Evolutionary conservation across 148 eudicot genomes (phyloP).

Genomic region (Persicaria tinctoria): DNA sequence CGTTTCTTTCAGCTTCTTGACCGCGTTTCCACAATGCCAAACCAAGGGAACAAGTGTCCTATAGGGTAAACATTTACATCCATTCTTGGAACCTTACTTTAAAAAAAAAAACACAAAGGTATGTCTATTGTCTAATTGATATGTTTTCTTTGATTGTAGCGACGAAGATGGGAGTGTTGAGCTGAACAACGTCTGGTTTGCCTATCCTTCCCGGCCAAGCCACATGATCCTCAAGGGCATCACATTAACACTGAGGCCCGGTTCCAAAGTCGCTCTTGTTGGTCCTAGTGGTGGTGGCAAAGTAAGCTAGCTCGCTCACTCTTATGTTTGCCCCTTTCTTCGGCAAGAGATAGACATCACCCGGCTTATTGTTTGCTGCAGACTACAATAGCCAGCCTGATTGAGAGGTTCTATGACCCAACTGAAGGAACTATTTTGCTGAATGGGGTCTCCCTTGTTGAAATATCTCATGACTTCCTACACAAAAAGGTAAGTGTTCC

Average conservation of each 20-base stretch:
- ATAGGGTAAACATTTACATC: conserved; percentile 37
- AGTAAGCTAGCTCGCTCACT: conserved; percentile 24
- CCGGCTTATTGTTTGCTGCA: conserved; percentile 25
- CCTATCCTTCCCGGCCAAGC: conserved; percentile 88
- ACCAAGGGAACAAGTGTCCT: conserved; percentile 70
- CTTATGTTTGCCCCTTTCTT: neutral
- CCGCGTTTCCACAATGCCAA: conserved; percentile 69
- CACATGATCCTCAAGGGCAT: conserved; percentile 93
- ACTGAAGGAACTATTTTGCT: conserved; percentile 66
- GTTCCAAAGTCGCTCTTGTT: conserved; percentile 86
- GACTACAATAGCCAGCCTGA: conserved; percentile 90
- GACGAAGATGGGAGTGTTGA: conserved; percentile 66
- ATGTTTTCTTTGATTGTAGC: conserved; percentile 19
- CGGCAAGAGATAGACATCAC: neutral
- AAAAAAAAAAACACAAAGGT: neutral
- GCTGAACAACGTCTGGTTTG: conserved; percentile 86
- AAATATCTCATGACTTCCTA: conserved; percentile 67
- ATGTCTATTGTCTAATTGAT: neutral
- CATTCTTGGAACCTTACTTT: neutral
- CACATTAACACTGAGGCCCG: conserved; percentile 57
- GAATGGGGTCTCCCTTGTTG: conserved; percentile 67
- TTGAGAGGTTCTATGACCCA: conserved; percentile 87
- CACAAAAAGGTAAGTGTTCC: conserved; percentile 57
- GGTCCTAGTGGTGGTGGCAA: conserved; percentile 99
- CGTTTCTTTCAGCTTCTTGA: conserved; percentile 91